A percentile compares a stretch with the other conserved stretches of the same genome.
phyloP scores from a whole-genome alignment of 2,329 filamentous ascomycete genomes.

The Aspergillus versicolor region DNA sequence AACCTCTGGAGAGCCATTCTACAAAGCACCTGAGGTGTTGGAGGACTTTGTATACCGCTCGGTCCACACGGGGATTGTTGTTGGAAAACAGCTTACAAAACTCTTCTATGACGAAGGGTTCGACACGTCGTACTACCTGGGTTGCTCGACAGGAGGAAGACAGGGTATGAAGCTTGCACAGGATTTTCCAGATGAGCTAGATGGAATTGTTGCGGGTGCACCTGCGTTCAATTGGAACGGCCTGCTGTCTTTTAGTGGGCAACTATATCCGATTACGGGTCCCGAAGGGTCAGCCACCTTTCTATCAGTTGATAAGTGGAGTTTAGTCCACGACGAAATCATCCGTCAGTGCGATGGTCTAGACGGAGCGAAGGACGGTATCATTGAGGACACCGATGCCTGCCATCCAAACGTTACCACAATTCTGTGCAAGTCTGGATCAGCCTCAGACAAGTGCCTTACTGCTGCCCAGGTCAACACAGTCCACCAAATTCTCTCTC shows the following conservation, averaged over 20 bases:
- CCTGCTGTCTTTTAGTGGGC: conserved; percentile 45
- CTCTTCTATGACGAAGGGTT: conserved; percentile 49
- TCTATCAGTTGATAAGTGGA: conserved; percentile 50
- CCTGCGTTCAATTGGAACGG: conserved; percentile 51
- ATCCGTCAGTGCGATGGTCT: conserved; percentile 52
- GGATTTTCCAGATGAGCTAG: conserved; percentile 56
- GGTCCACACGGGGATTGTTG: conserved; percentile 44
- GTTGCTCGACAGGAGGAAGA: conserved; percentile 61
- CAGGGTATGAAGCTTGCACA: conserved; percentile 58
- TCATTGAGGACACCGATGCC: conserved; percentile 48
- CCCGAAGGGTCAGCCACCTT: conserved; percentile 46
- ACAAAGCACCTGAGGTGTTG: conserved; percentile 46
- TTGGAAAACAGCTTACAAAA: conserved; percentile 49
- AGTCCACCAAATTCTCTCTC: conserved; percentile 6
- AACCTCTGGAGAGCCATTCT: conserved; percentile 47
- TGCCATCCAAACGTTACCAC: conserved; percentile 40
- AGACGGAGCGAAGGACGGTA: conserved; percentile 52
- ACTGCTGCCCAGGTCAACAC: conserved; percentile 46
- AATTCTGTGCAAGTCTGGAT: conserved; percentile 32
- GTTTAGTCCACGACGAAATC: conserved; percentile 46
- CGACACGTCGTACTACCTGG: conserved; percentile 45
- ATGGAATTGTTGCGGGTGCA: conserved; percentile 54
- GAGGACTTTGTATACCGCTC: conserved; percentile 51
- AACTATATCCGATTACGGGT: conserved; percentile 46
- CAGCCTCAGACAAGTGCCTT: conserved; percentile 38